These are phyloP conservation scores for Kernera saxatilis DNA, from an alignment of 345 rosid genomes.

Conservation along the genomic window DNA sequence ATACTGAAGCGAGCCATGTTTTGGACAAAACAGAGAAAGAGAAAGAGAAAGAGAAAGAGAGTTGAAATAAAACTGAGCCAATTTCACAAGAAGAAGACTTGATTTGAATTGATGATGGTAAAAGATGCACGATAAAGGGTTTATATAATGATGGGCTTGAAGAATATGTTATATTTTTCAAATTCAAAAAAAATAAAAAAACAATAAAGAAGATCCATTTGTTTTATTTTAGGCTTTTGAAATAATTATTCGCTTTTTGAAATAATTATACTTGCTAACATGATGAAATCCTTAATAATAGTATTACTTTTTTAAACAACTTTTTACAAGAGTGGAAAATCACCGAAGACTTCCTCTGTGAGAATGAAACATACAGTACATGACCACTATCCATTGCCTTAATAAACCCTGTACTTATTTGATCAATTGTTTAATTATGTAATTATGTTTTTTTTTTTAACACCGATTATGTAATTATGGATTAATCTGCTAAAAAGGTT, in stretches of 20 bases:
- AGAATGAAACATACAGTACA: background rate
- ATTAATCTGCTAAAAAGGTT: background rate
- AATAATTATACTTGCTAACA: constrained; percentile 1
- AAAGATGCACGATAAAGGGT: constrained; percentile 13
- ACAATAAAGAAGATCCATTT: constrained; percentile 1
- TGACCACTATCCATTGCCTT: background rate
- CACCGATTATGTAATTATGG: background rate
- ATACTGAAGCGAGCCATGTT: constrained; percentile 25
- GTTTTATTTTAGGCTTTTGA: constrained; percentile 10
- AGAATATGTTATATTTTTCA: background rate
- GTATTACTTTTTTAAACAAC: background rate
- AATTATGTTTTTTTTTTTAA: no score
- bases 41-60: background rate
- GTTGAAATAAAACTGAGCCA: background rate
- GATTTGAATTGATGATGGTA: constrained; percentile 16
- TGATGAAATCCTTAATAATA: background rate
- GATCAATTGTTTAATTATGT: background rate
- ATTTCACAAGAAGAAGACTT: constrained; percentile 7
- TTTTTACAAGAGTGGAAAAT: background rate
- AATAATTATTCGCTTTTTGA: background rate
- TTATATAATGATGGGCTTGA: constrained; percentile 16
- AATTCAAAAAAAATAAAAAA: background rate
- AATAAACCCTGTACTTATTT: background rate
- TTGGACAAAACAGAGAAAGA: background rate
- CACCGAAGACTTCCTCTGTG: background rate